Conservation (phyloP, 257 asterid genomes). For the Craterostigma plantagineum region DNA sequence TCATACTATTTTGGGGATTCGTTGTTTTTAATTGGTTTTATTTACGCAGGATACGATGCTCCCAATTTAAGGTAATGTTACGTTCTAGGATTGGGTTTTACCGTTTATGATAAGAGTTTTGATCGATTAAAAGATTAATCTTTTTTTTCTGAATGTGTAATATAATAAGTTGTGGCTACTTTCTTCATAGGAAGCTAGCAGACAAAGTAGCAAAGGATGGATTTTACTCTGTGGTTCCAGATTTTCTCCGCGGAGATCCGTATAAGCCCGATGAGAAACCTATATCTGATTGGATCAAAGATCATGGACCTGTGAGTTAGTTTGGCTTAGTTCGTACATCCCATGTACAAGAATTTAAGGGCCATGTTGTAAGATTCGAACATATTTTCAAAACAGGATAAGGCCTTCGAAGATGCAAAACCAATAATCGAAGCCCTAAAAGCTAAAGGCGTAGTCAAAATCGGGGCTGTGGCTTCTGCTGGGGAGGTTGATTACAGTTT, state of each 20-base stretch:
- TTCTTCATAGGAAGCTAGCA: constrained; percentile 35
- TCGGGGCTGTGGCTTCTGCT: too few species aligned
- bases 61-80: constrained; percentile 40
- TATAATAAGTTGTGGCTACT: neutral
- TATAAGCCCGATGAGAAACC: constrained; percentile 14
- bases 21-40: neutral
- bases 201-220: constrained; percentile 53
- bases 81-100: neutral
- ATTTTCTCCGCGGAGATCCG: constrained; percentile 42
- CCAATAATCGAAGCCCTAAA: constrained; percentile 39
- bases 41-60: constrained; percentile 49
- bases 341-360: neutral
- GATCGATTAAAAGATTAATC: neutral
- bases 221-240: constrained; percentile 42
- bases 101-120: neutral
- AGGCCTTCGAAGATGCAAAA: constrained; percentile 42
- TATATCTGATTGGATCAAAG: constrained; percentile 25
- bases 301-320: constrained; percentile 42
- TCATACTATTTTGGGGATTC: neutral
- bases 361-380: neutral
- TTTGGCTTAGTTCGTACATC: neutral
- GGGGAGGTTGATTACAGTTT: too few species aligned
- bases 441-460: too few species aligned
- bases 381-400: constrained; percentile 20
- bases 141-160: neutral